Conservation (phyloP, 352 stramenopile genomes). For the Globisporangium megalacanthum region DNA sequence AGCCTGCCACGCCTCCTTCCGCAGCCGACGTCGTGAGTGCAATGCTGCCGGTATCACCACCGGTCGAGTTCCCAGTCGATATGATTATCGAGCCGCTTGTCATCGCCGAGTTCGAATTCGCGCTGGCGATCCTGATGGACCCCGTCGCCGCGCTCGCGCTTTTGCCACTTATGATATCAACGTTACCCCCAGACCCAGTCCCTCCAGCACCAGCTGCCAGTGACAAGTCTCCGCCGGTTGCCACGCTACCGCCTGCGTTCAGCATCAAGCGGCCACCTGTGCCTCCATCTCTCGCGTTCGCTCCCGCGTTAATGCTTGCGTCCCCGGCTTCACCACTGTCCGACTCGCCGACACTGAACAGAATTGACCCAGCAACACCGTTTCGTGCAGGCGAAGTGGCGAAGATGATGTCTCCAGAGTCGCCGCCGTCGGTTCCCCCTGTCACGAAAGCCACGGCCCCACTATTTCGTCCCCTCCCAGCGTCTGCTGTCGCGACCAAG, state of each 20-base stretch:
- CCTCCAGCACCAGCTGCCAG: constrained; percentile 16
- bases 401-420: constrained; percentile 28
- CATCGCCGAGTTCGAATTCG: constrained; percentile 18
- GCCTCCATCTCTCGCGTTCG: constrained; percentile 10
- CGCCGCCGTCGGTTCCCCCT: constrained; percentile 21
- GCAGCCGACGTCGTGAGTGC: constrained; percentile 21
- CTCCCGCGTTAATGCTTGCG: constrained; percentile 17
- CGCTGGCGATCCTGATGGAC: constrained; percentile 19
- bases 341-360: constrained; percentile 21
- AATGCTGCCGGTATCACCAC: constrained; percentile 27
- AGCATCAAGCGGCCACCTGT: constrained; percentile 17
- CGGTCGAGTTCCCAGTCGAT: constrained; percentile 22
- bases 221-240: constrained; percentile 13
- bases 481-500: constrained; percentile 21
- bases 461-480: constrained; percentile 16
- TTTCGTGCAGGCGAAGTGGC: constrained; percentile 15
- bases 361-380: constrained; percentile 10
- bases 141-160: constrained; percentile 19
- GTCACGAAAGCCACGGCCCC: constrained; percentile 24
- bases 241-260: constrained; percentile 11
- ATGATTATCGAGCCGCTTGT: constrained; percentile 24
- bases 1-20: constrained; percentile 22
- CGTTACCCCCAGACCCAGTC: constrained; percentile 14
- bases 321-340: constrained; percentile 13
- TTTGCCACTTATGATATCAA: constrained; percentile 19